A percentile compares a stretch with the other conserved stretches of the same genome.
phyloP scores from a whole-genome alignment of 2,329 filamentous ascomycete genomes.

The Sordariomycetes sp. region DNA sequence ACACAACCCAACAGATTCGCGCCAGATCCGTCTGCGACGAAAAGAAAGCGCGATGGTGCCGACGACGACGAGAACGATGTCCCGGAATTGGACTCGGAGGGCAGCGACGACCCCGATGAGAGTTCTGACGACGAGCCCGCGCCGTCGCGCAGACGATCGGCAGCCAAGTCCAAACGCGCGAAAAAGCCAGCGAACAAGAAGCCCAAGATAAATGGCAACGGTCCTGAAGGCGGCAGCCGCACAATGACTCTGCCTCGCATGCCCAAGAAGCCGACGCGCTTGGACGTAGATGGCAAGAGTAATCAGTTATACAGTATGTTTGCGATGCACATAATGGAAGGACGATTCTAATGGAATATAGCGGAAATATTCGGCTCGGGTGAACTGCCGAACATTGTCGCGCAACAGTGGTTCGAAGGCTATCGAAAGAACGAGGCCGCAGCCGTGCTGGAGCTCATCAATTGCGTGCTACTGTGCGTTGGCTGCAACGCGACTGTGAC shows the following conservation, averaged over 20 bases:
- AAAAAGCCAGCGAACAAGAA: conserved; percentile 55
- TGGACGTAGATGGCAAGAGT: conserved; percentile 40
- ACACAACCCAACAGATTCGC: conserved; percentile 51
- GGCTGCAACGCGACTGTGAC: conserved; percentile 76
- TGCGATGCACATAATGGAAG: too few species aligned
- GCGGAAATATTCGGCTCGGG: conserved; percentile 56
- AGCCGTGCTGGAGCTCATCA: conserved; percentile 54
- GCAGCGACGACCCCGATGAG: conserved; percentile 33
- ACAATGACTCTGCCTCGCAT: conserved; percentile 38
- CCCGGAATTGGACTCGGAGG: conserved; percentile 34
- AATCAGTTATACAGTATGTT: conserved; percentile 46
- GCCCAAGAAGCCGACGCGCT: conserved; percentile 46
- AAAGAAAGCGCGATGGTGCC: conserved; percentile 41
- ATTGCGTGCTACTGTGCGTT: conserved; percentile 60
- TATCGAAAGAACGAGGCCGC: conserved; percentile 45
- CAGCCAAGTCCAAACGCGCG: conserved; percentile 31
- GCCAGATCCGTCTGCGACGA: conserved; percentile 37
- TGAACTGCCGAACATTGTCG: conserved; percentile 44
- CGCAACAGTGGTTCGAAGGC: conserved; percentile 49
- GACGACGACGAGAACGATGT: conserved; percentile 37
- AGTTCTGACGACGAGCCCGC: conserved; percentile 34
- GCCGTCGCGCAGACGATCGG: conserved; percentile 19
- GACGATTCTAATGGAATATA: too few species aligned
- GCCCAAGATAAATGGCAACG: conserved; percentile 51
- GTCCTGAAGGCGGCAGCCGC: conserved; percentile 24